phyloP scores from a whole-genome alignment of 768 basidiomycete genomes.

The Tremella yokohamensis region DNA sequence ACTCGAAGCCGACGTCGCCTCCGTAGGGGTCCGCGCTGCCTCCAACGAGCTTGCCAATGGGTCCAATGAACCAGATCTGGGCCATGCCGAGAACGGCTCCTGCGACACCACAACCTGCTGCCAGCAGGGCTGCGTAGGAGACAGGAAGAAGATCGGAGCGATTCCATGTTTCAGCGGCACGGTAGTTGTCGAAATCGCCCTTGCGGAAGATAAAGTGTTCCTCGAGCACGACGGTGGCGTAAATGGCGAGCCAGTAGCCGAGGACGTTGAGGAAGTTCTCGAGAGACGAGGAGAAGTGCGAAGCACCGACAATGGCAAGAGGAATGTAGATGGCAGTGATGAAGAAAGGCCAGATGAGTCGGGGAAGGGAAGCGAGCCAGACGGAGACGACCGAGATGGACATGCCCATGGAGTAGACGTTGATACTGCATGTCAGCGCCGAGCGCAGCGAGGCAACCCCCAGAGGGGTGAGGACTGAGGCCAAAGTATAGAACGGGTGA shows the following conservation, averaged over 20 bases:
- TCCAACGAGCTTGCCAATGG: conserved; percentile 54
- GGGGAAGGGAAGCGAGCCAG: conserved; percentile 54
- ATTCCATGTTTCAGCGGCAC: conserved; percentile 52
- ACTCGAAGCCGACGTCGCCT: conserved; percentile 60
- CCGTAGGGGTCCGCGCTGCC: conserved; percentile 48
- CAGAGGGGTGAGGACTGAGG: too few species aligned
- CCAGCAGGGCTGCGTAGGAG: conserved; percentile 52
- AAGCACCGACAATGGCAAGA: conserved; percentile 56
- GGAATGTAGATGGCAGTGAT: conserved; percentile 56
- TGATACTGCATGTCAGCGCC: conserved; percentile 50
- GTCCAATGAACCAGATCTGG: conserved; percentile 57
- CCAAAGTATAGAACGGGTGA: neutral
- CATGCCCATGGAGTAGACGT: conserved; percentile 57
- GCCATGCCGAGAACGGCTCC: conserved; percentile 61
- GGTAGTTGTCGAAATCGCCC: conserved; percentile 50
- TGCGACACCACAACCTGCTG: conserved; percentile 52
- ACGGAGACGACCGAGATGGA: conserved; percentile 55
- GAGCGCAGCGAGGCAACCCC: neutral
- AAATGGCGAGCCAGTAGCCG: conserved; percentile 59
- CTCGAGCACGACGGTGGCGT: conserved; percentile 55
- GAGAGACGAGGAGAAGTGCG: conserved; percentile 54
- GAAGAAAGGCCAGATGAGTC: conserved; percentile 46
- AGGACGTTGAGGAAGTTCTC: conserved; percentile 52
- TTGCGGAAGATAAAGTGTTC: conserved; percentile 59
- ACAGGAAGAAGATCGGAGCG: conserved; percentile 47